Evolutionary conservation across 345 rosid genomes (phyloP), one percentile per base, ranked within the genome.

Genomic region (Euclidium syriacum): DNA sequence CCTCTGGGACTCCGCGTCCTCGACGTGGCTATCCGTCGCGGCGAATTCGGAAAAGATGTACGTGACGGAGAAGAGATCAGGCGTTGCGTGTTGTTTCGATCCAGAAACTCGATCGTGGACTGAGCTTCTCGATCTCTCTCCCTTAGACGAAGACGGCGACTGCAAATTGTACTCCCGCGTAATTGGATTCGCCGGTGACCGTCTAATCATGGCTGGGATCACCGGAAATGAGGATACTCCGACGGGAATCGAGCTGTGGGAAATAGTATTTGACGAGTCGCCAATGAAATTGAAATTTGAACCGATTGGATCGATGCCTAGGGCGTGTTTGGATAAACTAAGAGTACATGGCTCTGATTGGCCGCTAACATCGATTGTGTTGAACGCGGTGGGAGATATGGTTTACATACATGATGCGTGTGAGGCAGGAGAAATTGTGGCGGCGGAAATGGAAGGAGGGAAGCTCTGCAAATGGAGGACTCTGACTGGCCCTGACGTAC

Each of bases 11-110:
- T 81, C 85, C 4, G 78, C 87, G 1, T 71, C 92, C 5, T 26
- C 98, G 50, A 71, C 73, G 34, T 81, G 90, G 86, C 72, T 91
- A 3, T 88, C 96, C 2, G 72, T 70, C 3, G 83, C 96, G 3
- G 78, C 41, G 16, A 57, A 32, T 18, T 30, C 55, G 11, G 58
- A 54, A 15, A 68, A 43, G 62, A 39, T 91, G 73, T 78, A 55
- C 76, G 83, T 83, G 18, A 62, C 69, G 49, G 95, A 86, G 53
- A 82, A 83, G 68, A 48, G 15, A 22, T 67, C 95, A 0, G 95
- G 90, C 1, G 16, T 63, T 0, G 33, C 75, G 15, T 70, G 61
- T 81, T 51, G 72, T 10, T 86, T 88, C 67, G 80, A 85, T 49
- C 82, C 86, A 0, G 58, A 39, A 7, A 56, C 84, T n/a, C 76